These are phyloP conservation scores for Diaporthe nobilis DNA, from an alignment of 2,329 filamentous ascomycete species.

Conservation along the genomic window DNA sequence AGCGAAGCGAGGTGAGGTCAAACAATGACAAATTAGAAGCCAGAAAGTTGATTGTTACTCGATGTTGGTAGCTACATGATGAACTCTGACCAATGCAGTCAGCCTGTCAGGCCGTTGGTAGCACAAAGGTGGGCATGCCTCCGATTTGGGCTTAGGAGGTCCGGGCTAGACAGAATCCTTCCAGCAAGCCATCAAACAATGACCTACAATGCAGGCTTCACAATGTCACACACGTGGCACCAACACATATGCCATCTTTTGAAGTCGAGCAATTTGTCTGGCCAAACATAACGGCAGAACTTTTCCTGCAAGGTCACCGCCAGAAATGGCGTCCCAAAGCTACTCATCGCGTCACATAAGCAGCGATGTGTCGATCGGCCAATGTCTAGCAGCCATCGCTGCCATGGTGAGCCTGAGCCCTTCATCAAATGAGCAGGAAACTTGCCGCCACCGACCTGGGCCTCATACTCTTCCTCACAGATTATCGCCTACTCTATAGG, in stretches of 20 bases:
- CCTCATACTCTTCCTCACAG: not conserved
- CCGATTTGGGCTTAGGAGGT: not conserved
- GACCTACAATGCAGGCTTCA: not conserved
- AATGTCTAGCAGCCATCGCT: not conserved
- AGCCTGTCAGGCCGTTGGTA: not conserved
- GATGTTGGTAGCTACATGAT: too few relatives aligned
- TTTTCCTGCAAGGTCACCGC: not conserved
- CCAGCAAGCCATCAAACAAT: not conserved
- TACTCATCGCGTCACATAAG: not conserved
- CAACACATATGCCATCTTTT: not conserved
- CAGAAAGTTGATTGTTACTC: too few relatives aligned
- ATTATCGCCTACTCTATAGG: slow-evolving; percentile 1
- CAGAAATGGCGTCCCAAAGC: slow-evolving; percentile 2
- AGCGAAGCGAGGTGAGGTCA: too few relatives aligned
- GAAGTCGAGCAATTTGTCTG: not conserved
- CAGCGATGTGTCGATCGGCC: not conserved
- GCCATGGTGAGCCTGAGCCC: not conserved
- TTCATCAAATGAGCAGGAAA: not conserved
- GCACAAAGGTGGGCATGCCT: not conserved
- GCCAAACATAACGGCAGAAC: not conserved
- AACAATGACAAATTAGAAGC: too few relatives aligned
- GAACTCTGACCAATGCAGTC: too few relatives aligned
- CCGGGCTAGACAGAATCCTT: not conserved
- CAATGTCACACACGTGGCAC: not conserved
- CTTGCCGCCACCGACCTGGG: not conserved